Conservation (phyloP, 495 filamentous ascomycete genomes). For the Penicillium pancosmium region DNA sequence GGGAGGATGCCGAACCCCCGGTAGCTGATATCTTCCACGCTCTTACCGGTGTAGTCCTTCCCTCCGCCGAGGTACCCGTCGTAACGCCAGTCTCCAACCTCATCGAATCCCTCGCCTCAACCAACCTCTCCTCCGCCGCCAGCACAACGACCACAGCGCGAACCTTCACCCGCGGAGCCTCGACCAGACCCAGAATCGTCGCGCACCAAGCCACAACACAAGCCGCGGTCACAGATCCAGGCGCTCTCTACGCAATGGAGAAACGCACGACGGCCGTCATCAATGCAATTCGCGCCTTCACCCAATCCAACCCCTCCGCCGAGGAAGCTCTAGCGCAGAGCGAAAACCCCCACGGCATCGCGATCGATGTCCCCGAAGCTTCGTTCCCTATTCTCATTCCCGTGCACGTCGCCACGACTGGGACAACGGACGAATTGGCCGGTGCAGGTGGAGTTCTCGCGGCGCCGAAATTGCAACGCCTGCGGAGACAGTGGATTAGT, state of each 20-base stretch:
- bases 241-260: slow-evolving; percentile 85
- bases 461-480: slow-evolving; percentile 76
- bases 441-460: slow-evolving; percentile 57
- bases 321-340: slow-evolving; percentile 54
- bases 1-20: slow-evolving; percentile 70
- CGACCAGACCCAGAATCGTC: slow-evolving; percentile 50
- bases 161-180: slow-evolving; percentile 17
- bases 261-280: slow-evolving; percentile 82
- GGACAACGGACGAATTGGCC: slow-evolving; percentile 46
- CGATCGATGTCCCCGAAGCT: slow-evolving; percentile 41
- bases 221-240: slow-evolving; percentile 65
- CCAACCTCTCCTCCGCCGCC: slow-evolving; percentile 35
- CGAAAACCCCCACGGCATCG: slow-evolving; percentile 35
- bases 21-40: slow-evolving; percentile 79
- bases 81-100: slow-evolving; percentile 26
- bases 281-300: slow-evolving; percentile 68
- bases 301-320: slow-evolving; percentile 40
- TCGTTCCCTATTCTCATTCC: slow-evolving; percentile 55
- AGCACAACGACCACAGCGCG: slow-evolving; percentile 32
- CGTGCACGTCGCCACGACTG: slow-evolving; percentile 41
- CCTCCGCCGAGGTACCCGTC: slow-evolving; percentile 31
- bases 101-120: slow-evolving; percentile 27
- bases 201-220: slow-evolving; percentile 83
- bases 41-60: slow-evolving; percentile 50
- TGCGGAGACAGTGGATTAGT: slow-evolving; percentile 83